Evolutionary conservation across 2,329 filamentous ascomycete genomes (phyloP), one percentile per base, ranked within the genome.

Genomic region (Talaromyces piceae): DNA sequence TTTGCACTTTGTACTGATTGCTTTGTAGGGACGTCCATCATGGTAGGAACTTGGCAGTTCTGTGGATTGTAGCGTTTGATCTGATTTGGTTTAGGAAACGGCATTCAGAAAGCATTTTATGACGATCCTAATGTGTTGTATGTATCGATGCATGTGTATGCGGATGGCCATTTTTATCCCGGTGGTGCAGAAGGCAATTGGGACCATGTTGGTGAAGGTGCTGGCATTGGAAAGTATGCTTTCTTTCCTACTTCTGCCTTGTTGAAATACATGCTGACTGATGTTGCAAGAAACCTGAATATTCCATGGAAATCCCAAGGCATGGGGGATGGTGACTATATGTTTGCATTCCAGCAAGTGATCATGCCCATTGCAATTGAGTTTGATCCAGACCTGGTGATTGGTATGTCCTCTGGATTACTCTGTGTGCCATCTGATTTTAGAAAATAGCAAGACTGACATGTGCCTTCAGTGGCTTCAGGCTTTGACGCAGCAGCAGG

Each of bases 301-400:
- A 82, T 86, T 49, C 83, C 83, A 0, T 86, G 83, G 83, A 85
- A 73, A 37, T 76, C 73, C 2, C 77, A 82, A 56, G 82, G 81
- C 0, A 96, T 98, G 89, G 90, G 90, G 1, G 93, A 98, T 67
- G 91, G 88, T 4, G 93, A 98, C 67, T 98, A 98, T 67, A 82
- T 98, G 72, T 91, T 89, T 45, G 93, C 93, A 1, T 98, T 98
- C 61, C 91, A 98, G 61, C 85, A 90, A 65, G 85, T 97, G 30
- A 84, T 98, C 41, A 96, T 98, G 89, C 93, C 93, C 0, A 93
- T 97, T 53, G 91, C 90, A 1, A 82, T 84, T 41, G 91, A 98
- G 62, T 98, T 97, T 65, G 78, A 93, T 61, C 93, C 93, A 0
- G 93, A 98, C 64, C 74, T 98, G 16, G 91, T 97, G 25, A 93